A percentile compares a stretch with the other conserved stretches of the same genome.
Conservation (phyloP, 106 monocot genomes). For the Allium cepa region DNA sequence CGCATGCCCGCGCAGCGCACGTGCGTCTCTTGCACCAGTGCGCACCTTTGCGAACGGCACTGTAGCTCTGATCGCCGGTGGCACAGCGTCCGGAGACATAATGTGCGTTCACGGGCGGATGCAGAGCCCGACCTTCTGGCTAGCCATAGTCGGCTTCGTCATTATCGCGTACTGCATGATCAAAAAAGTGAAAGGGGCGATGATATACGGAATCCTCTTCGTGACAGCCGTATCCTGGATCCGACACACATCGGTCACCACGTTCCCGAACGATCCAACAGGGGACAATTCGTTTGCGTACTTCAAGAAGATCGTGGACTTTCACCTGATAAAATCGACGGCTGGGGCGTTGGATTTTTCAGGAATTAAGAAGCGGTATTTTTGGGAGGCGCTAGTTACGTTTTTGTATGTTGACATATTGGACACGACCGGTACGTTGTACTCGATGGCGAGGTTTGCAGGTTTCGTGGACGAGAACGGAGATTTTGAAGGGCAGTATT, state of each 20-base stretch:
- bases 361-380: conserved; percentile 6
- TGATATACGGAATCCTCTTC: conserved; percentile 40
- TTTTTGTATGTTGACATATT: conserved; percentile 39
- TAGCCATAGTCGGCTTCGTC: conserved; percentile 27
- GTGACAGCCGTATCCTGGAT: conserved; percentile 39
- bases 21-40: conserved; percentile 21
- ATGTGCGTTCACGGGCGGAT: conserved; percentile 33
- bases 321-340: conserved; percentile 21
- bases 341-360: conserved; percentile 30
- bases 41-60: conserved; percentile 26
- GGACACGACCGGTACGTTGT: conserved; percentile 34
- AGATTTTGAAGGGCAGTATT: conserved; percentile 44
- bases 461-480: conserved; percentile 34
- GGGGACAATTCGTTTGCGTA: conserved; percentile 24
- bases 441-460: conserved; percentile 37
- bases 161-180: conserved; percentile 28
- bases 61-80: conserved; percentile 24
- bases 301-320: conserved; percentile 33
- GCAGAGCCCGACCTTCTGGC: conserved; percentile 47
- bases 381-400: conserved; percentile 36
- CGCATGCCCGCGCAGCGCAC: conserved; percentile 24
- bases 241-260: conserved; percentile 33
- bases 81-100: conserved; percentile 23
- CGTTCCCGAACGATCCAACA: conserved; percentile 17
- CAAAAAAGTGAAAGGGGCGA: conserved; percentile 25